Evolutionary conservation across 306 rosid genomes (phyloP), one percentile per base, ranked within the genome.

Genomic region (Citrullus colocynthis): DNA sequence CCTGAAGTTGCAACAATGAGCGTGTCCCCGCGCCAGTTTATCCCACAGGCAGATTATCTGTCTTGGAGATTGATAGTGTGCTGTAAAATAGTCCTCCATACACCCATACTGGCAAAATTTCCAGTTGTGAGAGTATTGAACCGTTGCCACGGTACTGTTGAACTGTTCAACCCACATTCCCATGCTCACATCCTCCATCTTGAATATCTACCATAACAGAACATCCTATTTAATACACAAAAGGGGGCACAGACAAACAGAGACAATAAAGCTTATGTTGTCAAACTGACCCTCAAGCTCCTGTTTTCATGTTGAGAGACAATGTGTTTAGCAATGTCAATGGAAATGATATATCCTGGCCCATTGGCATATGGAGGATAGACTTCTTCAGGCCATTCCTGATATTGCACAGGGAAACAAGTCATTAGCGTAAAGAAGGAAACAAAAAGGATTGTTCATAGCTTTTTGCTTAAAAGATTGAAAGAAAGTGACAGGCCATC

Each of bases 151-250:
- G 75, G 92, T 86, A 10, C 82, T 65, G 87, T 93, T 94, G 83
- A 90, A 94, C 61, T 88, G 90, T 84, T 89, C 91, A 1, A 95
- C 97, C 98, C 98, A 95, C 98, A 92, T 90, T 80, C 98, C 98
- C 98, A 95, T 88, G 95, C 98, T 95, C 83, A 95, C 98, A 85
- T 95, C 98, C 80, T 95, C 98, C 98, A 95, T 95, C 86, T 95
- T 95, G 81, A 95, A 95, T n/a, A 92, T 91, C 97, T 95, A 89
- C 74, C 72, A 36, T 24, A 16, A 17, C 59, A 39, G 36, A 63
- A 66, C 64, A 78, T 66, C 20, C 62, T 2, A 32, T 34, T 72
- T 6, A 52, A 9, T 52, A 34, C 12, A 54, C 28, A 36, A 55
- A 67, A 54, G 21, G 6, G 24, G 34, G 20, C 15, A 21, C 57